Conservation (phyloP, 495 filamentous ascomycete species). For the Aspergillus sclerotioniger region DNA sequence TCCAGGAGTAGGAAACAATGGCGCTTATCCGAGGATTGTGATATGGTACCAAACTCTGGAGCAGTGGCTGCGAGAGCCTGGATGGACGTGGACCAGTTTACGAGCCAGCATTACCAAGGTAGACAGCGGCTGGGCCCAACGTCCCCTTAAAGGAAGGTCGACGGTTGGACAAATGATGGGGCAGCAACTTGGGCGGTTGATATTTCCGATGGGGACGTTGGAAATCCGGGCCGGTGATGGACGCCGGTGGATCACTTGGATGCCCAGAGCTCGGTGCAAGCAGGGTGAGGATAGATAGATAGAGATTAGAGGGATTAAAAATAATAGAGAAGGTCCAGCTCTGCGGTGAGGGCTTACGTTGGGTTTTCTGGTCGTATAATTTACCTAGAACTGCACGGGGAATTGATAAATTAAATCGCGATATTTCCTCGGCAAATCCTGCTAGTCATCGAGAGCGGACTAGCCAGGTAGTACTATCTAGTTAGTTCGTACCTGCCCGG, state of each 20-base stretch:
- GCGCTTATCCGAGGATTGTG: constrained; percentile 20
- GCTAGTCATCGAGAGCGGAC: neutral
- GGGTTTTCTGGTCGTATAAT: neutral
- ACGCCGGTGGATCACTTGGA: neutral
- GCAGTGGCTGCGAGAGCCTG: neutral
- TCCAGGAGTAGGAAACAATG: neutral
- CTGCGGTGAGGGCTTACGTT: neutral
- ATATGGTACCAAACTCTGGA: constrained; percentile 23
- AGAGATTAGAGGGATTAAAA: neutral
- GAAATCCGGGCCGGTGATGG: neutral
- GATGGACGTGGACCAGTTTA: constrained; percentile 1
- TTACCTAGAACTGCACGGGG: neutral
- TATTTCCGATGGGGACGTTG: constrained; percentile 12
- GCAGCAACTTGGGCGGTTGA: constrained; percentile 8
- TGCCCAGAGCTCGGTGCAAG: neutral
- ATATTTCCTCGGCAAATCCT: neutral
- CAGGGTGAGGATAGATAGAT: neutral
- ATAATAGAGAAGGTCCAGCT: neutral
- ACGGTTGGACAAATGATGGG: constrained; percentile 1
- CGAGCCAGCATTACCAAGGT: neutral
- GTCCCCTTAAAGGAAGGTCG: neutral
- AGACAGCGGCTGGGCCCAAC: neutral
- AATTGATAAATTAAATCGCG: neutral
- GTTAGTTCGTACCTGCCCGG: too few species aligned
- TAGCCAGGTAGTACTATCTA: too few species aligned